A percentile compares a stretch with the other conserved stretches of the same genome.
Evolutionary conservation across 2,329 filamentous ascomycete genomes (phyloP).

Genomic region (Exophiala sp.): DNA sequence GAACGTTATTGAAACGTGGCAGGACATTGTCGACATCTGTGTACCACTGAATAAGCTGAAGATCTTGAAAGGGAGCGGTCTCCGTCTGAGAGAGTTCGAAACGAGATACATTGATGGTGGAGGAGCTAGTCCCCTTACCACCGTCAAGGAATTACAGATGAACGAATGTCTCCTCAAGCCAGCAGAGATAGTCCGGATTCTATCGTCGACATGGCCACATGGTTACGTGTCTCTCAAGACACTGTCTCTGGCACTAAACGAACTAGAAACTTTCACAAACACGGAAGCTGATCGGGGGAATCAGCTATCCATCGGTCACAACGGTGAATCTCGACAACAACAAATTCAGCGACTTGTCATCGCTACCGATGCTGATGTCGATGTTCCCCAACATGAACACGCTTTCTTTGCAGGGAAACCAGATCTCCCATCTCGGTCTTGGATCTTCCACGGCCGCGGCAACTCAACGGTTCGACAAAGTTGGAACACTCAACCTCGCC

Average conservation of each 20-base stretch:
- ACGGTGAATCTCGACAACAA: slow-evolving; percentile 48
- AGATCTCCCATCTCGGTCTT: slow-evolving; percentile 44
- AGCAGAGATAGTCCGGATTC: slow-evolving; percentile 51
- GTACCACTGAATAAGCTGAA: slow-evolving; percentile 60
- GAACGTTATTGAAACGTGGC: slow-evolving; percentile 67
- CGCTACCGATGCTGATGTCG: slow-evolving; percentile 48
- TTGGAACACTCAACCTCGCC: slow-evolving; percentile 66
- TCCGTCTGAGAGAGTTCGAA: slow-evolving; percentile 18
- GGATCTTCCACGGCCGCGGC: slow-evolving; percentile 30
- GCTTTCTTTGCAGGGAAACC: slow-evolving; percentile 67
- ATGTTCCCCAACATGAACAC: slow-evolving; percentile 48
- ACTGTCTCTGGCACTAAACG: slow-evolving; percentile 21
- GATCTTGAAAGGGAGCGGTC: slow-evolving; percentile 53
- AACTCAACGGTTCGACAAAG: slow-evolving; percentile 44
- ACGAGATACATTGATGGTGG: background rate
- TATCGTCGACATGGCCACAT: slow-evolving; percentile 6
- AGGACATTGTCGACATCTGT: slow-evolving; percentile 65
- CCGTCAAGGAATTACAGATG: slow-evolving; percentile 52
- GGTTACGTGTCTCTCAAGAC: slow-evolving; percentile 22
- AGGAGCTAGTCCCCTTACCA: slow-evolving; percentile 34
- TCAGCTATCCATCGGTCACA: slow-evolving; percentile 40
- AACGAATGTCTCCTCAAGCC: slow-evolving; percentile 63
- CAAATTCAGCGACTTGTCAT: slow-evolving; percentile 33
- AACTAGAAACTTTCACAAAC: slow-evolving; percentile 17
- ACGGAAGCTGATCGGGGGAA: background rate